Percentiles rank a stretch among this genome's conserved stretches.
phyloP scores from a whole-genome alignment of 192 early-diverging fungal genomes.

The Funneliformis geosporum region DNA sequence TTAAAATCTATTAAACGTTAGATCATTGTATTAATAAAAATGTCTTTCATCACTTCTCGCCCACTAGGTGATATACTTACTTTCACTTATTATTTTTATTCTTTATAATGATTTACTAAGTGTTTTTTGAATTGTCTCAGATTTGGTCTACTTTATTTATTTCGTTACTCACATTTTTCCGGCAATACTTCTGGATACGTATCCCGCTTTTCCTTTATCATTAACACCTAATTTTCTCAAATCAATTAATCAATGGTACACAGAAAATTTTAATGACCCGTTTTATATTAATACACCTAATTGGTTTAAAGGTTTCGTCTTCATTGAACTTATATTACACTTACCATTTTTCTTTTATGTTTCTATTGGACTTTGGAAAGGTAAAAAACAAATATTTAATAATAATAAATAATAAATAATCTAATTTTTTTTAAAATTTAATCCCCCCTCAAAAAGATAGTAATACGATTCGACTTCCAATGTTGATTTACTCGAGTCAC shows the following conservation, averaged over 20 bases:
- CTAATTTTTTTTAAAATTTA: conserved; percentile 1
- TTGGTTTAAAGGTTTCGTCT: conserved; percentile 70
- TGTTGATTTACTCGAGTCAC: conserved; percentile 71
- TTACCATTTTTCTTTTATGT: conserved; percentile 72
- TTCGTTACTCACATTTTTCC: conserved; percentile 74
- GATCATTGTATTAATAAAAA: background rate
- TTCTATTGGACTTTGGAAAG: conserved; percentile 55
- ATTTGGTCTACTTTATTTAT: conserved; percentile 64
- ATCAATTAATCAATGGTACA: conserved; percentile 48
- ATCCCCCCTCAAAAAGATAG: background rate
- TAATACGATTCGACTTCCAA: conserved; percentile 41
- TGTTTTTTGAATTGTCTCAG: conserved; percentile 14
- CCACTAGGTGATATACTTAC: background rate
- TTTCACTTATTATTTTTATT: background rate
- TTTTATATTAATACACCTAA: conserved; percentile 51
- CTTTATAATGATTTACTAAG: background rate
- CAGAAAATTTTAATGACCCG: conserved; percentile 59
- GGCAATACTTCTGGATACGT: conserved; percentile 60
- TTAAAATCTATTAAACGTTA: too few species aligned
- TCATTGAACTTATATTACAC: conserved; percentile 63
- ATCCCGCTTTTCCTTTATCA: conserved; percentile 52
- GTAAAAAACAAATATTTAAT: conserved; percentile 34
- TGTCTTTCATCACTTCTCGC: background rate
- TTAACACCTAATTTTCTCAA: conserved; percentile 37
- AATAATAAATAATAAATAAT: background rate